These are phyloP conservation scores for Arthrobotrys sinensis DNA, from an alignment of 2,329 filamentous ascomycete genomes.

Conservation along the genomic window DNA sequence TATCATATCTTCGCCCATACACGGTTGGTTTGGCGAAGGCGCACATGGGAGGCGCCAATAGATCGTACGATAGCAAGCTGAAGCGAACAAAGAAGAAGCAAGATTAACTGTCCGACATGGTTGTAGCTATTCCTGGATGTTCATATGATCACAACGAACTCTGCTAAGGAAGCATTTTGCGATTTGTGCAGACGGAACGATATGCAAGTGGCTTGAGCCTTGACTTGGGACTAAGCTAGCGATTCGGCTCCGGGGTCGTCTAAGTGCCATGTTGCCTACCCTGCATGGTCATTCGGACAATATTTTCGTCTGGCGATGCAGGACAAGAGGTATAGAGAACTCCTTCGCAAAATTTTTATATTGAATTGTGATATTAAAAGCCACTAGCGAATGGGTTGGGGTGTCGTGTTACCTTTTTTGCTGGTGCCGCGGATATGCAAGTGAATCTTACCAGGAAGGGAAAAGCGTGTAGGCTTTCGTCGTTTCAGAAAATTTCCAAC, in stretches of 20 bases:
- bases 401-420: constrained; percentile 23
- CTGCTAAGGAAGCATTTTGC: constrained; percentile 2
- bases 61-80: constrained; percentile 13
- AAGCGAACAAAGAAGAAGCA: constrained; percentile 25
- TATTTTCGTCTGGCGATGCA: constrained; percentile 23
- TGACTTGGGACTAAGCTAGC: neutral
- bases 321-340: constrained; percentile 3
- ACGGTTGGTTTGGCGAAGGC: constrained; percentile 33
- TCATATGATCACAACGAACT: constrained; percentile 21
- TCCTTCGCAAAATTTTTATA: constrained; percentile 27
- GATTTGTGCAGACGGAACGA: constrained; percentile 8
- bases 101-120: constrained; percentile 10
- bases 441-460: constrained; percentile 13
- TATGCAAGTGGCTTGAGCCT: constrained; percentile 34
- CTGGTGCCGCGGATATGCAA: constrained; percentile 21
- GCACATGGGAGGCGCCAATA: constrained; percentile 13
- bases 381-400: constrained; percentile 22
- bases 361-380: constrained; percentile 15
- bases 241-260: constrained; percentile 17
- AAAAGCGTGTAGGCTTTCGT: constrained; percentile 17
- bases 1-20: constrained; percentile 14
- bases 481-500: constrained; percentile 49
- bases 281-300: constrained; percentile 24
- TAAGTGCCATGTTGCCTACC: constrained; percentile 5
- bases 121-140: constrained; percentile 19